These are phyloP conservation scores for Penicillium soppii DNA, from an alignment of 495 filamentous ascomycete genomes.

Conservation along the genomic window DNA sequence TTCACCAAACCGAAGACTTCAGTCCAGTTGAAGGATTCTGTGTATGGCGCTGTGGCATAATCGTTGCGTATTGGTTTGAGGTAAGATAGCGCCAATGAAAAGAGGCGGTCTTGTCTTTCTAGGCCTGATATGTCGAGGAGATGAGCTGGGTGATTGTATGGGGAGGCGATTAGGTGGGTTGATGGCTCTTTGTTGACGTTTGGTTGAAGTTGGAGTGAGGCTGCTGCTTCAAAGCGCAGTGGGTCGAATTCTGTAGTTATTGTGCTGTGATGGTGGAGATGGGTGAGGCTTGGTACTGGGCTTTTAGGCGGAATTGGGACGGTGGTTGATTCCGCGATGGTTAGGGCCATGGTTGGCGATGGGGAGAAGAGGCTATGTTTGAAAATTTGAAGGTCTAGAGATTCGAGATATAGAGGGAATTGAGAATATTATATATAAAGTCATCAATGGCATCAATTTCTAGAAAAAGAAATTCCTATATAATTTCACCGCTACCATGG, in stretches of 20 bases:
- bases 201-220: constrained; percentile 17
- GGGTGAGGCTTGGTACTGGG: background rate
- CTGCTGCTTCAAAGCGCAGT: constrained; percentile 36
- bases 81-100: constrained; percentile 67
- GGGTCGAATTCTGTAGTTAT: constrained; percentile 35
- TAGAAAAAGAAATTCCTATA: background rate
- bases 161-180: constrained; percentile 61
- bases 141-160: constrained; percentile 66
- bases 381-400: background rate
- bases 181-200: constrained; percentile 13
- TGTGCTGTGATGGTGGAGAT: constrained; percentile 29
- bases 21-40: constrained; percentile 75
- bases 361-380: background rate
- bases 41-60: constrained; percentile 76
- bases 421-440: background rate
- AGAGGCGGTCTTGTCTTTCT: constrained; percentile 59
- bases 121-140: constrained; percentile 69
- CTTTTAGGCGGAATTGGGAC: background rate
- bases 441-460: background rate
- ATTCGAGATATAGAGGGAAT: background rate
- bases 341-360: constrained; percentile 16
- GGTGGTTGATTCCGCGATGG: background rate
- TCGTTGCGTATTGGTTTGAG: constrained; percentile 61
- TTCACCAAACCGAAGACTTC: constrained; percentile 57
- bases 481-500: background rate